A percentile compares a stretch with the other conserved stretches of the same genome.
These are phyloP conservation scores for Purpureocillium takamizusanense DNA, from an alignment of 2,329 filamentous ascomycete genomes.

Conservation along the genomic window DNA sequence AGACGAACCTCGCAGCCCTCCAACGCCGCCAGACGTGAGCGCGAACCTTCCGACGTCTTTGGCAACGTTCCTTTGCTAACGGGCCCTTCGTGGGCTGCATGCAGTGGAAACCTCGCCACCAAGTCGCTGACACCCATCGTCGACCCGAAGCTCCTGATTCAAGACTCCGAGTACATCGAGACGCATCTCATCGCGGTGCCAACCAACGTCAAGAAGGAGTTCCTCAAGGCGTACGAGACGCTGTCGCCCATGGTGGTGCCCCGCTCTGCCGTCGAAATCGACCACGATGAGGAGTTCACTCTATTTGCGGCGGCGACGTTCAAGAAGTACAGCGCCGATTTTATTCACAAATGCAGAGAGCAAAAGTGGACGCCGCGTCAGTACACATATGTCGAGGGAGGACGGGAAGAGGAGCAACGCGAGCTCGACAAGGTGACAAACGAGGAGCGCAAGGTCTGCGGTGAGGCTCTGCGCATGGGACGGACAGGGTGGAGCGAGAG, in stretches of 20 bases:
- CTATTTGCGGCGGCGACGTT: slow-evolving; percentile 87
- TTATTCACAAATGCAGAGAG: slow-evolving; percentile 85
- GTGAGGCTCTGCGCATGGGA: slow-evolving; percentile 78
- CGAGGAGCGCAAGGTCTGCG: slow-evolving; percentile 88
- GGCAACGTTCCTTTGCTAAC: slow-evolving; percentile 5
- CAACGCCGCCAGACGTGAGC: slow-evolving; percentile 80
- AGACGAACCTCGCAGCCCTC: slow-evolving; percentile 71
- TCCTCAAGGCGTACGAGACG: slow-evolving; percentile 81
- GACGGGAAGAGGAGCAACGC: slow-evolving; percentile 77
- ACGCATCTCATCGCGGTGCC: slow-evolving; percentile 91
- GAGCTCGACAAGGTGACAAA: slow-evolving; percentile 75
- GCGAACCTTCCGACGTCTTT: background rate
- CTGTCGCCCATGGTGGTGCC: slow-evolving; percentile 88
- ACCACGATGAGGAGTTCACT: slow-evolving; percentile 81
- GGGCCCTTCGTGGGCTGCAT: slow-evolving; percentile 22
- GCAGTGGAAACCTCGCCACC: slow-evolving; percentile 82
- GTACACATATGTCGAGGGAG: slow-evolving; percentile 86
- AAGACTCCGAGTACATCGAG: slow-evolving; percentile 92
- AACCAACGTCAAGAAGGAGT: slow-evolving; percentile 72
- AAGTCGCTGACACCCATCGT: slow-evolving; percentile 89
- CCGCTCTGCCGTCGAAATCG: slow-evolving; percentile 70
- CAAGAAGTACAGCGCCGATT: slow-evolving; percentile 82
- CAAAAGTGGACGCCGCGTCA: slow-evolving; percentile 92
- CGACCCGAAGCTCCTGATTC: slow-evolving; percentile 68
- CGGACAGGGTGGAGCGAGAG: slow-evolving; percentile 93